Evolutionary conservation across 2,329 filamentous ascomycete genomes (phyloP), one percentile per base, ranked within the genome.

Genomic region (Pleomassaria siparia): DNA sequence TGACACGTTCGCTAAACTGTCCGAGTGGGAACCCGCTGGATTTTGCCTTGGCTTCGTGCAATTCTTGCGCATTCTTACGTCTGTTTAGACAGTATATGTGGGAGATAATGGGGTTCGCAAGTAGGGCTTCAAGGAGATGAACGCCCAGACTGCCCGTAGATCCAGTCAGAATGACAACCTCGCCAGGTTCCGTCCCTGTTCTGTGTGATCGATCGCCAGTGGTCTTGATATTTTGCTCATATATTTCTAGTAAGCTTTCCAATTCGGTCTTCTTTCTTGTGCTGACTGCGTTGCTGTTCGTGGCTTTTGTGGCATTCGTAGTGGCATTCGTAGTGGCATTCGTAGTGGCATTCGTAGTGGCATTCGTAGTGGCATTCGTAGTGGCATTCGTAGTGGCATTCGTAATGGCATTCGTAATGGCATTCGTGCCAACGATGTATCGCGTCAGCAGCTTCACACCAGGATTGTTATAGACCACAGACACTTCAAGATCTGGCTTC

Each of bases 81-180:
- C 60, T 46, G 28, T 63, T 57, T 2, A 64, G 33, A 29, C 55
- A 58, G 43, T 59, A 63, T 9, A 64, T 42, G 1, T 41, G 51
- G n/a, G 54, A 44, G 9, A 63, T 48, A 8, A 39, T 35, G 0
- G 56, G 41, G 18, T 52, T 44, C 2, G 28, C 33, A 6, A 62
- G 52, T n/a, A 64, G 46, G 10, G 53, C 42, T 25, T 58, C 46
- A 6, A 64, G 55, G 16, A 63, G 44, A 10, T 63, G 49, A 2
- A 47, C 53, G 3, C 61, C 61, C 5, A 64, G 54, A 18, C 51
- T 55, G 3, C 61, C 62, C 11, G 61, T 64, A 9, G 59, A 55
- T 13, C 61, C 62, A 2, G 61, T 64, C 2, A 63, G 37, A 7
- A 60, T 35, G 4, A 63, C 49, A 8, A 56, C 49, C 30, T 58